Conservation (phyloP, 129 eudicot genomes). For the Flaveria bidentis region DNA sequence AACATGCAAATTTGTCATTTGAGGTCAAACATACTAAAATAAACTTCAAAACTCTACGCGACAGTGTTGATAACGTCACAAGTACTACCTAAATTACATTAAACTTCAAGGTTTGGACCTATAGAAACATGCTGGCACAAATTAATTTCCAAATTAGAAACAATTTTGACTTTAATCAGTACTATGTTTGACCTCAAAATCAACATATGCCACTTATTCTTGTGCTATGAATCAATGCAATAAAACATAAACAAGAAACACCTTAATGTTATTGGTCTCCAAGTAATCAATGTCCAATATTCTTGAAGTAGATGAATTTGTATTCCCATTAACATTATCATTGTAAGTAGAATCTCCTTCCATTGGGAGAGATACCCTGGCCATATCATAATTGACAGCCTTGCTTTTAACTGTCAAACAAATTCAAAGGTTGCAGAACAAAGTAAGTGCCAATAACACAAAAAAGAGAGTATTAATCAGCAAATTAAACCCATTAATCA, state of each 20-base stretch:
- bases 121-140: neutral
- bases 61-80: neutral
- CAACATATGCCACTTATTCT: neutral
- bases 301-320: conserved; percentile 46
- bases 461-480: neutral
- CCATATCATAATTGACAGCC: conserved; percentile 44
- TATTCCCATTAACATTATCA: conserved; percentile 42
- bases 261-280: conserved; percentile 48
- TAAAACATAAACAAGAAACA: conserved; percentile 9
- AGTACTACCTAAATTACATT: neutral
- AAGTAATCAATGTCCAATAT: conserved; percentile 52
- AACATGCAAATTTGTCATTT: conserved; percentile 21
- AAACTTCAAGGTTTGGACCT: neutral
- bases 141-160: neutral
- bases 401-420: conserved; percentile 59
- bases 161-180: neutral
- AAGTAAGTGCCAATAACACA: neutral
- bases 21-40: conserved; percentile 18
- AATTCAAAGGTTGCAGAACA: neutral
- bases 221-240: neutral
- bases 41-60: neutral
- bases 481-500: neutral
- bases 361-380: conserved; percentile 46
- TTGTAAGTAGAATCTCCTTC: conserved; percentile 45
- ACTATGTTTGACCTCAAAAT: conserved; percentile 24